Evolutionary conservation across 129 eudicot species (phyloP), one percentile per base, ranked within the genome.

Genomic region (Tagetes patula): DNA sequence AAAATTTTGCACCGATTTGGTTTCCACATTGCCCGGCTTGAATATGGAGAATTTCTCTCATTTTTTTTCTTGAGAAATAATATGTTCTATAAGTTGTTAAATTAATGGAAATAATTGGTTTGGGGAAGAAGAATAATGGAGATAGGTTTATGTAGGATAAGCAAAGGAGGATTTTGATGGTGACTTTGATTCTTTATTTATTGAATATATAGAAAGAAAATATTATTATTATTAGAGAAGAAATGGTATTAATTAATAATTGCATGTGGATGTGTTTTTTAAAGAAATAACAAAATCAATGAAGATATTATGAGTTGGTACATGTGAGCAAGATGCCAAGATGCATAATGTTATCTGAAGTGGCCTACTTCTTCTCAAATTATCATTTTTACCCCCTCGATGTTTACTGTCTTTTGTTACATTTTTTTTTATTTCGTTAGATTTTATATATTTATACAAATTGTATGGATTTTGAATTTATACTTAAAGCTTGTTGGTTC

Each of bases 1-100:
- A 90, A 76, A 90, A 90, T 81, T 90, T 87, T 41, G 84, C 91
- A 38, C 96, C 95, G 63, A 87, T 87, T 52, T 87, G 96, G 89
- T 90, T 90, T 4, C 96, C 96, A 58, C 96, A 90, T 85, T 90
- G 96, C 4, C 96, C 96, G 27, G 95, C 96, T 84, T 87, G 94
- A 48, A 90, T 78, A 12, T 90, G 96, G 46, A 90, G 87, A 61
- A 90, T 87, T 85, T 90, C 96, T 76, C 96, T 90, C 96, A 90
- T 90, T 67, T 79, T 71, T 90, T 67, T 79, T 71, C 41, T 84
- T 40, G 64, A 7, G 12, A 38, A 43, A 39, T n/a, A 60, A 41
- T 48, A 34, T 27, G 10, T 72, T 14, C 6, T 45, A 47, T 48
- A 32, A 61, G 34, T 63, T 40, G 40, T 69, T 6, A 11, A 43